phyloP scores from a whole-genome alignment of 1,139 yeast genomes.

The Pneumocystis wakefieldiae region DNA sequence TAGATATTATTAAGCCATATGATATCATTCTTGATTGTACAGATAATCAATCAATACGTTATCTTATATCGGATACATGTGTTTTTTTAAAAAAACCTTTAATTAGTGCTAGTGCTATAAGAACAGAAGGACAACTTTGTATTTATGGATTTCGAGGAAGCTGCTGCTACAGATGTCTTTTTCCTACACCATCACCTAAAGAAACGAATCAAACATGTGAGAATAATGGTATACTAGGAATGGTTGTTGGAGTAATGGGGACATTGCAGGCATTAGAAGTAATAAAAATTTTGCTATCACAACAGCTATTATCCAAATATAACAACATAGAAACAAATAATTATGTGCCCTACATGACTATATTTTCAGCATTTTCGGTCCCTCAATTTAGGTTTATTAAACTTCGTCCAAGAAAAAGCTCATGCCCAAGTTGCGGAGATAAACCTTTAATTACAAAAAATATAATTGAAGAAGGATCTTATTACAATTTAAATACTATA shows the following conservation, averaged over 20 bases:
- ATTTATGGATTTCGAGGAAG: slow-evolving; percentile 58
- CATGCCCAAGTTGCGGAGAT: slow-evolving; percentile 55
- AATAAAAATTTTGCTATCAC: slow-evolving; percentile 40
- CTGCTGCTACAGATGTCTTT: slow-evolving; percentile 90
- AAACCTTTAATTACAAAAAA: slow-evolving; percentile 34
- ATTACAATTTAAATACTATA: slow-evolving; percentile 51
- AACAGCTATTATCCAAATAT: background rate
- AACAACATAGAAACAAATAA: slow-evolving; percentile 26
- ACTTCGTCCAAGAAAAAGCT: slow-evolving; percentile 53
- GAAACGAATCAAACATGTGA: slow-evolving; percentile 70
- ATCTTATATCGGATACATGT: slow-evolving; percentile 73
- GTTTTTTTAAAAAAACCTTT: slow-evolving; percentile 40
- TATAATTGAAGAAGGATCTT: slow-evolving; percentile 45
- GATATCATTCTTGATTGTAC: slow-evolving; percentile 85
- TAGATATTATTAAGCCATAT: slow-evolving; percentile 44
- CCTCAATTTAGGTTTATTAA: slow-evolving; percentile 53
- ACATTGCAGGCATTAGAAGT: slow-evolving; percentile 79
- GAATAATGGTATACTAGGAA: slow-evolving; percentile 92
- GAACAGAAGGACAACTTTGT: slow-evolving; percentile 79
- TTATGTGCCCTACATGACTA: slow-evolving; percentile 44
- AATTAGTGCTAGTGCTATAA: slow-evolving; percentile 83
- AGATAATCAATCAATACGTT: slow-evolving; percentile 79
- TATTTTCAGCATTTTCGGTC: slow-evolving; percentile 46
- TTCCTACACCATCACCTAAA: slow-evolving; percentile 82
- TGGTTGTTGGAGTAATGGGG: slow-evolving; percentile 87